phyloP scores from a whole-genome alignment of 2,329 filamentous ascomycete genomes.

The Pestalotiopsis sp. region DNA sequence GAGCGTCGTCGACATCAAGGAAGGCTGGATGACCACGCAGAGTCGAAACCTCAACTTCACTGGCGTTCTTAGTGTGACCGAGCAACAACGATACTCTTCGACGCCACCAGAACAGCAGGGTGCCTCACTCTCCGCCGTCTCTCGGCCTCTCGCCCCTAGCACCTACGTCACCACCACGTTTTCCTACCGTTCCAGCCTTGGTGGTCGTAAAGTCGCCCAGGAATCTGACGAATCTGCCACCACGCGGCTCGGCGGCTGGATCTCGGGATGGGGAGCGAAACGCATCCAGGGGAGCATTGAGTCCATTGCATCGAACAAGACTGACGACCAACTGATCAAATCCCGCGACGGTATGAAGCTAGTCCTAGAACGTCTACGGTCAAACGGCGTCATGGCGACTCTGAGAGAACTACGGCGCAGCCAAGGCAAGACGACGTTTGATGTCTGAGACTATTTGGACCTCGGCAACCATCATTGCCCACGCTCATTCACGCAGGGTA shows the following conservation, averaged over 20 bases:
- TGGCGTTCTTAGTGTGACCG: slow-evolving; percentile 76
- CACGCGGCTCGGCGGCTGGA: slow-evolving; percentile 43
- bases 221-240: slow-evolving; percentile 37
- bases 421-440: slow-evolving; percentile 39
- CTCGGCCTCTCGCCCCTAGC: slow-evolving; percentile 30
- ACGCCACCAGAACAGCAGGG: slow-evolving; percentile 35
- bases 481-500: neutral
- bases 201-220: slow-evolving; percentile 59
- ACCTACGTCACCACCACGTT: slow-evolving; percentile 77
- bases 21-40: slow-evolving; percentile 84
- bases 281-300: slow-evolving; percentile 82
- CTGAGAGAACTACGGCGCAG: slow-evolving; percentile 54
- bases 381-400: slow-evolving; percentile 60
- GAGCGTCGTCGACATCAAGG: slow-evolving; percentile 75
- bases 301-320: slow-evolving; percentile 75
- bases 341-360: slow-evolving; percentile 83
- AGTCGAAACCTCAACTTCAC: slow-evolving; percentile 82
- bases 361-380: slow-evolving; percentile 70
- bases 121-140: slow-evolving; percentile 13
- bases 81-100: slow-evolving; percentile 69
- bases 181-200: slow-evolving; percentile 71
- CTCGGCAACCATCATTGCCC: neutral
- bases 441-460: slow-evolving; percentile 15
- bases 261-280: slow-evolving; percentile 62
- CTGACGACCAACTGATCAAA: slow-evolving; percentile 77